phyloP scores from a whole-genome alignment of 805 yeast species.

The Cyberlindnera bimundalis region DNA sequence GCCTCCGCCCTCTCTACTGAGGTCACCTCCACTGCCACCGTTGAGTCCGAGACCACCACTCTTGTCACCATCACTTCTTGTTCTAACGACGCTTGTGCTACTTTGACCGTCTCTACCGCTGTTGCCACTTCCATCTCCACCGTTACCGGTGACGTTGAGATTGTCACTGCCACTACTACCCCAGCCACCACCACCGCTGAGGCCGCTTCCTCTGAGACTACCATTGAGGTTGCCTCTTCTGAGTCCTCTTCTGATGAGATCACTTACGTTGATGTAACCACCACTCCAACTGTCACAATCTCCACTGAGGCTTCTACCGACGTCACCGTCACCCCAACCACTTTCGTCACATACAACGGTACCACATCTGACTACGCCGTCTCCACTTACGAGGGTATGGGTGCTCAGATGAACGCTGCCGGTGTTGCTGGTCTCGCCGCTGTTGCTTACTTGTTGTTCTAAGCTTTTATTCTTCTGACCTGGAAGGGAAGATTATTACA shows the following conservation, averaged over 20 bases:
- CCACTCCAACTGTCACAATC: constrained; percentile 34
- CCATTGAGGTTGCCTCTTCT: constrained; percentile 36
- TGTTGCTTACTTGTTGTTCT: constrained; percentile 29
- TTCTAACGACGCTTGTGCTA: constrained; percentile 21
- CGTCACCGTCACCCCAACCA: constrained; percentile 36
- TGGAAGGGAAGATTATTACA: neutral
- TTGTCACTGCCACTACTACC: constrained; percentile 8
- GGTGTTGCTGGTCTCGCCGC: constrained; percentile 28
- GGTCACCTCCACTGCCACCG: constrained; percentile 22
- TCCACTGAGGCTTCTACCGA: constrained; percentile 45
- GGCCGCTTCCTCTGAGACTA: constrained; percentile 2
- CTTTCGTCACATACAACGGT: constrained; percentile 31
- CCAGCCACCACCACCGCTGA: constrained; percentile 6
- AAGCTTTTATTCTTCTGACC: constrained; percentile 3
- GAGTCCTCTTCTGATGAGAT: constrained; percentile 39
- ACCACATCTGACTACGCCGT: constrained; percentile 16
- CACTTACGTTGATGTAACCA: constrained; percentile 37
- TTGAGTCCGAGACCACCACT: constrained; percentile 17
- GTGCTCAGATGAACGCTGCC: constrained; percentile 20
- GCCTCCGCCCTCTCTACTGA: constrained; percentile 25
- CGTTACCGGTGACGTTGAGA: constrained; percentile 16
- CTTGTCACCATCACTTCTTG: constrained; percentile 30
- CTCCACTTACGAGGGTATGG: constrained; percentile 25
- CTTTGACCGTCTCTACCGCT: constrained; percentile 21
- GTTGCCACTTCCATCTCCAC: constrained; percentile 21